Percentiles rank a stretch among this genome's conserved stretches.
These are phyloP conservation scores for Skeletonema potamos DNA, from an alignment of 108 stramenopile species.

Conservation along the genomic window DNA sequence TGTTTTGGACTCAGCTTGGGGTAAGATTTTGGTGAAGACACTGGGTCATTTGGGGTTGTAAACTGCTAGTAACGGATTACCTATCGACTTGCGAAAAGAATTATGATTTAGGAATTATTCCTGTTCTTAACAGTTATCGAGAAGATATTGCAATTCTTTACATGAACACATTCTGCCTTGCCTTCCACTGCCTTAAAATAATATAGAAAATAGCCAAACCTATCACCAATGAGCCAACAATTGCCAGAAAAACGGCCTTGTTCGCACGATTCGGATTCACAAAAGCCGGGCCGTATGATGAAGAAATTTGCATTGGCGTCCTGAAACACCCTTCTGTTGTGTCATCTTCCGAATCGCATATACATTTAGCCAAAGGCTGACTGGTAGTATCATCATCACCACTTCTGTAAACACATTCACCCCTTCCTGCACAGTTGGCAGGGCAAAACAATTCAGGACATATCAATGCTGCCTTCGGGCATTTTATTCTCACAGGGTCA, in stretches of 20 bases:
- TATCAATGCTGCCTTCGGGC: slow-evolving; percentile 44
- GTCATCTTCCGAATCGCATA: slow-evolving; percentile 33
- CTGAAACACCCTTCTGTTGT: slow-evolving; percentile 28
- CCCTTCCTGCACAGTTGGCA: slow-evolving; percentile 43
- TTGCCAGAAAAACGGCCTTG: slow-evolving; percentile 35
- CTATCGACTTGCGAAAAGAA: background rate
- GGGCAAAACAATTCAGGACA: slow-evolving; percentile 50
- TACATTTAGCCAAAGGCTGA: slow-evolving; percentile 25
- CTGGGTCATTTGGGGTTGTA: background rate
- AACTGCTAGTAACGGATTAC: background rate
- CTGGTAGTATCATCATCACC: background rate
- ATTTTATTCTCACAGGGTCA: slow-evolving; percentile 37
- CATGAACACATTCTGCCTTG: slow-evolving; percentile 45
- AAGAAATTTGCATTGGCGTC: slow-evolving; percentile 21
- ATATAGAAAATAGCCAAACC: slow-evolving; percentile 33
- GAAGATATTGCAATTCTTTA: background rate
- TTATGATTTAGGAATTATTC: too few species aligned
- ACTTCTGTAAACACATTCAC: slow-evolving; percentile 26
- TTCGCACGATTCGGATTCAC: slow-evolving; percentile 22
- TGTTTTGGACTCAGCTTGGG: slow-evolving; percentile 67
- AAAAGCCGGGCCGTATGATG: slow-evolving; percentile 9
- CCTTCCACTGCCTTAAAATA: slow-evolving; percentile 42
- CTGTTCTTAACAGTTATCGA: background rate
- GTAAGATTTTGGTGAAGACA: slow-evolving; percentile 36
- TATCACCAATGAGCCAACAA: slow-evolving; percentile 39